These are phyloP conservation scores for Cercospora janseana DNA, from an alignment of 2,329 filamentous ascomycete genomes.

Conservation along the genomic window DNA sequence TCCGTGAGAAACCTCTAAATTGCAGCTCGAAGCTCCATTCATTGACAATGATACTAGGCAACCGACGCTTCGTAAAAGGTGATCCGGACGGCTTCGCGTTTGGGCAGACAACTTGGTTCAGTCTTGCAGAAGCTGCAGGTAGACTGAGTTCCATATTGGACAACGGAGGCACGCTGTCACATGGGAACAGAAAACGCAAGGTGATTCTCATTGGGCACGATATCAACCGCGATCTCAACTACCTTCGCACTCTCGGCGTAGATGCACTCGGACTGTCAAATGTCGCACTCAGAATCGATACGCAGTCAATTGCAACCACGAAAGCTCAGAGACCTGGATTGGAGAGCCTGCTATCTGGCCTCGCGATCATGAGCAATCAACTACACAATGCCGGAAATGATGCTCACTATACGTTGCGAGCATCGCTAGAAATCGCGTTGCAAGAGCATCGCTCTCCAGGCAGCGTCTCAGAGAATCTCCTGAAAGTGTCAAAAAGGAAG, in stretches of 20 bases:
- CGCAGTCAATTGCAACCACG: constrained; percentile 64
- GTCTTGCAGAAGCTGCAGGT: constrained; percentile 41
- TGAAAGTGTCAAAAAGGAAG: not conserved
- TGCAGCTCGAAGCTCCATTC: not conserved
- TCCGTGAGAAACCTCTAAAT: constrained; percentile 40
- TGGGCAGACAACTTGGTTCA: constrained; percentile 53
- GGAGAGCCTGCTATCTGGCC: constrained; percentile 59
- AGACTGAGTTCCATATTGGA: constrained; percentile 55
- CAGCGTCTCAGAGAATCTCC: not conserved
- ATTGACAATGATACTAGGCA: constrained; percentile 42
- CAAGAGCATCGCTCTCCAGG: not conserved
- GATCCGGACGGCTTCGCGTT: constrained; percentile 75
- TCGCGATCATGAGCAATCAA: constrained; percentile 43
- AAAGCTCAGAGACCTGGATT: constrained; percentile 48
- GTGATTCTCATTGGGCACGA: constrained; percentile 86
- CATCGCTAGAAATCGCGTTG: constrained; percentile 12
- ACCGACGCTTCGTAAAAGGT: constrained; percentile 66
- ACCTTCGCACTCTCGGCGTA: constrained; percentile 64
- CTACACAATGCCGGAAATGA: constrained; percentile 26
- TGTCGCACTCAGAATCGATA: constrained; percentile 61
- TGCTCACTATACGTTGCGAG: constrained; percentile 23
- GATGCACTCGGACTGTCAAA: constrained; percentile 54
- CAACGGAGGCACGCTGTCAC: constrained; percentile 36
- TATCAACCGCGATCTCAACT: constrained; percentile 63
- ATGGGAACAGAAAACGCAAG: constrained; percentile 37